These are phyloP conservation scores for Cryphonectria radicalis DNA, from an alignment of 2,329 filamentous ascomycete genomes.

Conservation along the genomic window DNA sequence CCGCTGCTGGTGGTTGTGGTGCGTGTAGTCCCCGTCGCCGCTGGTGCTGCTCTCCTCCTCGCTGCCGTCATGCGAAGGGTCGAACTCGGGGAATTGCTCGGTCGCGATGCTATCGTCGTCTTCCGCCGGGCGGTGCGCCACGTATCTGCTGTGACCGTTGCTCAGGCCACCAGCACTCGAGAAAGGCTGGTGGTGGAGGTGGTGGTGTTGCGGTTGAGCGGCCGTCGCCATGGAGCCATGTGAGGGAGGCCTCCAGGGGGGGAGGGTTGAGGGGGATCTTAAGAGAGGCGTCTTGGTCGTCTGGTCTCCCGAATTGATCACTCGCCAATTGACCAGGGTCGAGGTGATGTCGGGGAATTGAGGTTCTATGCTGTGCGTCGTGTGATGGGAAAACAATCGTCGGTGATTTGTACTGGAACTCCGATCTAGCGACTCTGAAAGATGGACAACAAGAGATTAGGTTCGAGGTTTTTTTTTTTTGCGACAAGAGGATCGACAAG, in stretches of 20 bases:
- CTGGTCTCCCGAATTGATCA: background rate
- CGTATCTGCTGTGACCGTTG: conserved; percentile 8
- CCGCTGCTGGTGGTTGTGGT: background rate
- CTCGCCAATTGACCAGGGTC: background rate
- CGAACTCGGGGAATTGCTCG: conserved; percentile 30
- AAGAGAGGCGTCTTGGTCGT: background rate
- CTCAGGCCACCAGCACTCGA: conserved; percentile 22
- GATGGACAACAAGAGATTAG: background rate
- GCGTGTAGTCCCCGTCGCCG: conserved; percentile 22
- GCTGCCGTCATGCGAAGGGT: conserved; percentile 29
- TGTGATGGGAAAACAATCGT: background rate
- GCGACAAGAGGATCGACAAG: background rate
- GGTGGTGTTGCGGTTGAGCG: conserved; percentile 9
- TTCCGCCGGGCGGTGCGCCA: conserved; percentile 18
- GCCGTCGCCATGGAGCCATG: conserved; percentile 31
- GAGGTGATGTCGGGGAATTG: background rate
- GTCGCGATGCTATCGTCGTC: conserved; percentile 28
- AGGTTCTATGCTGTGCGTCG: background rate
- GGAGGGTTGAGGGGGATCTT: background rate
- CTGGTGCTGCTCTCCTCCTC: conserved; percentile 18
- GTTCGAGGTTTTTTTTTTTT: conserved; percentile 24
- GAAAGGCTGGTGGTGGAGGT: conserved; percentile 20
- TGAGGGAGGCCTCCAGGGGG: conserved; percentile 22
- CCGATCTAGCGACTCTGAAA: background rate
- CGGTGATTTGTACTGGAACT: too few species aligned